Percentiles rank a stretch among this genome's conserved stretches.
Evolutionary conservation across 768 basidiomycete genomes (phyloP).

Genomic region (Psilocybe cyanescens): DNA sequence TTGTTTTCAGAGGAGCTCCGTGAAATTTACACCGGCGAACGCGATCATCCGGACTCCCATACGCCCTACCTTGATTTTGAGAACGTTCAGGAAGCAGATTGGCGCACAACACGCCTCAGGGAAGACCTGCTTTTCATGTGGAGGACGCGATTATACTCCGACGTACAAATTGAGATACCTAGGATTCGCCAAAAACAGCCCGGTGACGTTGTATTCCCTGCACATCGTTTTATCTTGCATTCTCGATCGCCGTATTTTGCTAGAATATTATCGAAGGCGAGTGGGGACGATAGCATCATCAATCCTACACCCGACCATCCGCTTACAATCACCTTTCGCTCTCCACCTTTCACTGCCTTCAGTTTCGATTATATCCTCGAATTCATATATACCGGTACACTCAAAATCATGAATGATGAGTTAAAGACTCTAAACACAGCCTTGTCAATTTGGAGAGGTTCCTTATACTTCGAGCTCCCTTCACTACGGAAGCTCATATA

Average conservation of each 20-base stretch:
- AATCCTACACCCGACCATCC: background rate
- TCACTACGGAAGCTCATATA: background rate
- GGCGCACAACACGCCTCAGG: background rate
- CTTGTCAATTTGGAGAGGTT: background rate
- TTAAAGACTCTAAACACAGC: background rate
- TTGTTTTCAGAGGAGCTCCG: background rate
- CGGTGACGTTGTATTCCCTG: background rate
- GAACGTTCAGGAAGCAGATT: too few species aligned
- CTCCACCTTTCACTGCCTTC: background rate
- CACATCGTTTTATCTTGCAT: background rate
- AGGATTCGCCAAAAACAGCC: background rate
- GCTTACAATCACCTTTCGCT: background rate
- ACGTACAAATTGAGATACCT: background rate
- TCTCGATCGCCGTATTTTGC: background rate
- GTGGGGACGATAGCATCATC: background rate
- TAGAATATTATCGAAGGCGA: background rate
- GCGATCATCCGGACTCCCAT: background rate
- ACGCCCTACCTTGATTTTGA: too few species aligned
- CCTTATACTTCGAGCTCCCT: background rate
- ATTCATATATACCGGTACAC: conserved; percentile 5
- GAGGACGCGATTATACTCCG: background rate
- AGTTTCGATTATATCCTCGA: background rate
- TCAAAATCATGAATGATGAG: background rate
- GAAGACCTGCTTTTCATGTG: conserved; percentile 2
- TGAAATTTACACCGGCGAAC: background rate